Base-by-base conservation (phyloP, 2,329 filamentous ascomycete genomes). In the Pseudohalonectria lignicola region DNA sequence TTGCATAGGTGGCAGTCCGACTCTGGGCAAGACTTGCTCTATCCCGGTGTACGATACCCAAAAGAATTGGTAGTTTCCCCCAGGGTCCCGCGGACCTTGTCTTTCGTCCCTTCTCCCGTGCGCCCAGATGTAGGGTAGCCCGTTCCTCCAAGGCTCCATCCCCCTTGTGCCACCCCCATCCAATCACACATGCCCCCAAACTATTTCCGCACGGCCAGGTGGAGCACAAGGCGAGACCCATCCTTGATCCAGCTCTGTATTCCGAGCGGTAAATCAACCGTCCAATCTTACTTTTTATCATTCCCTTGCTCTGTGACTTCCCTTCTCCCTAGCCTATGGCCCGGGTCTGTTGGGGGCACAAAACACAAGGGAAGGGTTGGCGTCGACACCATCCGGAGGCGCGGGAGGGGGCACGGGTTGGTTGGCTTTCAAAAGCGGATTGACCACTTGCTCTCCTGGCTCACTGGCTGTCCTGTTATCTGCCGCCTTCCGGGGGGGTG, bases 221-320 rank as follows among this genome's bases (percentile, higher is more conserved):
- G 76, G 76, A 81, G 76, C 74, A 74, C 76, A 81, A 81, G 76
- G 76, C 73, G 74, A 80, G 76, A 76, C 56, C 64, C 63, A 75
- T 81, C 76, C 76, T 81, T 81, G 76, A 69, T 53, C 55, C 63
- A 67, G 70, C 75, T 79, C 73, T 80, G 76, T 81, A 81, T 80
- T 80, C 76, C 74, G 76, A 78, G 76, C 76, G 76, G 75, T 74
- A 81, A 44, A 81, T 69, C 45, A 64, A 73, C 44, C 26, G 44
- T 43, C 43, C 43, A 43, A 36, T 38, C 28, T 41, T 41, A 41
- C 34, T 43, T 37, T 36, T 43, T 38, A 29, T 36, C 28, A 40
- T 40, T 41, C 37, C 43, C 36, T 45, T 38, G 25, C 31, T 37
- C 16, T 26, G 21, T 40, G n/a, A 19, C n/a, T 4, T 16, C 29